Conservation (phyloP, 495 filamentous ascomycete species). For the Entonaema liquescens region DNA sequence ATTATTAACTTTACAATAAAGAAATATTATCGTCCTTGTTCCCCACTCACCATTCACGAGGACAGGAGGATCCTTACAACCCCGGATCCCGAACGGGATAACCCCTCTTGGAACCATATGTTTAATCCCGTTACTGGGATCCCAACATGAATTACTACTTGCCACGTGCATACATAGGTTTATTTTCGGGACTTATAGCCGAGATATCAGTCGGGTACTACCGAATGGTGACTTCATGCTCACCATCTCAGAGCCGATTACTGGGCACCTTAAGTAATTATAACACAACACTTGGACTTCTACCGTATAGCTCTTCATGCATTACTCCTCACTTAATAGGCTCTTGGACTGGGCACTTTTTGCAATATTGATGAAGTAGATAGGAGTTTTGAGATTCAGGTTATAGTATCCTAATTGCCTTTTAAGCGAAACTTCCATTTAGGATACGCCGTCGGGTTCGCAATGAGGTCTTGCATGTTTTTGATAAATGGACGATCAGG, state of each 20-base stretch:
- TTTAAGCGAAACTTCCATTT: slow-evolving; percentile 47
- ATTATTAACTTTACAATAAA: not conserved
- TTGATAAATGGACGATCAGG: slow-evolving; percentile 45
- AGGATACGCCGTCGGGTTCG: slow-evolving; percentile 38
- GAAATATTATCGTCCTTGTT: not conserved
- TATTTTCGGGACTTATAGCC: not conserved
- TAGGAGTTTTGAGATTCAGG: not conserved
- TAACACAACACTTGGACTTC: not conserved
- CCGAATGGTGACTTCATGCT: not conserved
- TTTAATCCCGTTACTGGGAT: not conserved
- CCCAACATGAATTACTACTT: not conserved
- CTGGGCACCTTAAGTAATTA: not conserved
- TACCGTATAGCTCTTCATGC: not conserved
- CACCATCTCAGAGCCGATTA: not conserved
- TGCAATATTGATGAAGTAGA: not conserved
- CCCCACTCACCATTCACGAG: too few species aligned
- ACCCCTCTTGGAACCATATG: not conserved
- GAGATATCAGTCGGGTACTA: not conserved
- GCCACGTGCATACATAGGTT: not conserved
- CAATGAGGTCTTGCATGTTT: slow-evolving; percentile 45
- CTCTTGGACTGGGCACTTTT: not conserved
- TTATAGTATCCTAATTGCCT: slow-evolving; percentile 3
- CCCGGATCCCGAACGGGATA: not conserved
- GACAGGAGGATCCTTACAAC: too few species aligned
- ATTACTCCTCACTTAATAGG: not conserved